These are phyloP conservation scores for Biscutella laevigata DNA, from an alignment of 441 rosid species.

Conservation along the genomic window DNA sequence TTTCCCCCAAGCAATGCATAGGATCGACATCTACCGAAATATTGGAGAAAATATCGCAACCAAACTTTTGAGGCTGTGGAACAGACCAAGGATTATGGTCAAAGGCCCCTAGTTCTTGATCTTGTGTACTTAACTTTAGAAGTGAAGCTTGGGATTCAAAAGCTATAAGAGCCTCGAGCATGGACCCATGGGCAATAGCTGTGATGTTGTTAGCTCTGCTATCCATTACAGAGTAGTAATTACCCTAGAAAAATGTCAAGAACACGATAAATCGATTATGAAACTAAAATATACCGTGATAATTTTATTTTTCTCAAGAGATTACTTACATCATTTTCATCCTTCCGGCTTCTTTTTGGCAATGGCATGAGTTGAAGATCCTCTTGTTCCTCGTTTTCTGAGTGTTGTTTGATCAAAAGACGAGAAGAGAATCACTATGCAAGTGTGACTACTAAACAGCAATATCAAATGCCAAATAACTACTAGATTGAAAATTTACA, in stretches of 20 bases:
- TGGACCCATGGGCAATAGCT: constrained; percentile 13
- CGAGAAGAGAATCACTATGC: background rate
- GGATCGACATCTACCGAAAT: constrained; percentile 12
- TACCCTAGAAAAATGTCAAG: constrained; percentile 28
- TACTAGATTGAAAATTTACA: constrained; percentile 28
- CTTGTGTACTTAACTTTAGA: constrained; percentile 8
- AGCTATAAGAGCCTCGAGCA: constrained; percentile 20
- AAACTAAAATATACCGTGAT: constrained; percentile 13
- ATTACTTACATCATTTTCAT: constrained; percentile 32
- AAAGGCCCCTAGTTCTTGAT: constrained; percentile 9
- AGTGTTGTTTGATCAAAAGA: constrained; percentile 17
- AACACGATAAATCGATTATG: constrained; percentile 4
- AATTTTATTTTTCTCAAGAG: constrained; percentile 21
- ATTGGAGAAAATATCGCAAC: constrained; percentile 18
- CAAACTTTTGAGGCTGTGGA: constrained; percentile 17
- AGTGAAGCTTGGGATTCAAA: constrained; percentile 24
- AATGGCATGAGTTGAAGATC: constrained; percentile 15
- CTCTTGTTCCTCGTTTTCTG: constrained; percentile 14
- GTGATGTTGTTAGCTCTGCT: constrained; percentile 17
- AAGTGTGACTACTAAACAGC: background rate
- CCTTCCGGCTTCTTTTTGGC: constrained; percentile 33
- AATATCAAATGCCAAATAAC: background rate
- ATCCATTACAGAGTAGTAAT: constrained; percentile 17
- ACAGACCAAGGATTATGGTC: constrained; percentile 18
- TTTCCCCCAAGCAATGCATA: constrained; percentile 7